Conservation (phyloP, 495 filamentous ascomycete genomes). For the Lasiosphaeria hispida region DNA sequence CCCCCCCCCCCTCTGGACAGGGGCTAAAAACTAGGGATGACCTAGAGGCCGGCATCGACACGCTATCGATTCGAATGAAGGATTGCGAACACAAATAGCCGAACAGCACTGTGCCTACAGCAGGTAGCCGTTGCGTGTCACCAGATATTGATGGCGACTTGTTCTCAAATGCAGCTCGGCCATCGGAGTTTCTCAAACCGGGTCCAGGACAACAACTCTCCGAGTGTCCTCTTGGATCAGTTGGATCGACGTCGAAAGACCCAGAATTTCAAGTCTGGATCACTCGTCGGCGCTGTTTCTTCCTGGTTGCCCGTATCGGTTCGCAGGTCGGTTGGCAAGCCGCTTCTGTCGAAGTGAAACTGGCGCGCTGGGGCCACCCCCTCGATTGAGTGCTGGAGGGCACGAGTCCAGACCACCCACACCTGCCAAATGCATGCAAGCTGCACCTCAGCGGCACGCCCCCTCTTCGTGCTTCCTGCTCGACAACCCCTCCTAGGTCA, state of each 20-base stretch:
- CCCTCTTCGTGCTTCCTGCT: neutral
- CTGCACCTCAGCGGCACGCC: constrained; percentile 8
- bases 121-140: no score
- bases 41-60: neutral
- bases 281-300: neutral
- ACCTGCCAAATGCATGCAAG: constrained; percentile 4
- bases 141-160: no score
- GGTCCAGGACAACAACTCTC: no score
- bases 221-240: no score
- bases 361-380: constrained; percentile 4
- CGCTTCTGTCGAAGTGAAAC: constrained; percentile 10
- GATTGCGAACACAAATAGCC: no score
- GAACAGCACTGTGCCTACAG: no score
- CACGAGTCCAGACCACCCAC: neutral
- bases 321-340: neutral
- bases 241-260: neutral
- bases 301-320: neutral
- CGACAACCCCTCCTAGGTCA: neutral
- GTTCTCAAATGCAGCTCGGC: no score
- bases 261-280: neutral
- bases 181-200: no score
- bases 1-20: neutral
- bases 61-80: neutral
- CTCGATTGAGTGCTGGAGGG: neutral
- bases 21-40: neutral